Conservation (phyloP, 2,329 filamentous ascomycete species). For the Verticillium alfalfae region DNA sequence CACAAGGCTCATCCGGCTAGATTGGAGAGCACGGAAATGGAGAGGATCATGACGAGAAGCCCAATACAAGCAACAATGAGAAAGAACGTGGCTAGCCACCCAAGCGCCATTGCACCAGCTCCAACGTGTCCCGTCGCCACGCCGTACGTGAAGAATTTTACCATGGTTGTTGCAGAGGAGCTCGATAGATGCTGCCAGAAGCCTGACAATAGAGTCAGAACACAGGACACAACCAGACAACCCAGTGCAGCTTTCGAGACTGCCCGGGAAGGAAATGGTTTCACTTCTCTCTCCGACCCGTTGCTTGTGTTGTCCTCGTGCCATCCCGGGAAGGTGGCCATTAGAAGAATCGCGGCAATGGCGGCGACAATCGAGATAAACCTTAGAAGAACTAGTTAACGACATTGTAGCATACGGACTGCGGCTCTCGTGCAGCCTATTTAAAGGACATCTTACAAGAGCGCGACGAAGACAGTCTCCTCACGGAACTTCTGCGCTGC, state of each 20-base stretch:
- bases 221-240: conserved; percentile 76
- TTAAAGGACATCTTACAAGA: conserved; percentile 60
- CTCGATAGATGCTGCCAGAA: conserved; percentile 95
- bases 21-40: conserved; percentile 73
- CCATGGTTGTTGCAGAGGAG: conserved; percentile 88
- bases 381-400: conserved; percentile 34
- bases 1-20: conserved; percentile 24
- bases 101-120: conserved; percentile 89
- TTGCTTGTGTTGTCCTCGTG: conserved; percentile 74
- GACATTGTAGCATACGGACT: not conserved
- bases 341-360: conserved; percentile 89
- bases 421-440: not conserved
- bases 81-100: conserved; percentile 93
- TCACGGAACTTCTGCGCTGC: conserved; percentile 95
- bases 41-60: conserved; percentile 92
- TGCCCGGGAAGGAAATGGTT: conserved; percentile 85
- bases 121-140: conserved; percentile 82
- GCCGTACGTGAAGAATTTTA: conserved; percentile 87
- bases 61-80: conserved; percentile 95
- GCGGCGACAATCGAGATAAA: conserved; percentile 98
- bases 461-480: conserved; percentile 95
- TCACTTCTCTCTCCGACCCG: conserved; percentile 83
- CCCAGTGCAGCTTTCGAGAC: conserved; percentile 90
- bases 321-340: conserved; percentile 96
- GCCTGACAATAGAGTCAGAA: conserved; percentile 68